A percentile compares a stretch with the other conserved stretches of the same genome.
These are phyloP conservation scores for Claviceps maximensis DNA, from an alignment of 2,329 filamentous ascomycete genomes.

Conservation along the genomic window DNA sequence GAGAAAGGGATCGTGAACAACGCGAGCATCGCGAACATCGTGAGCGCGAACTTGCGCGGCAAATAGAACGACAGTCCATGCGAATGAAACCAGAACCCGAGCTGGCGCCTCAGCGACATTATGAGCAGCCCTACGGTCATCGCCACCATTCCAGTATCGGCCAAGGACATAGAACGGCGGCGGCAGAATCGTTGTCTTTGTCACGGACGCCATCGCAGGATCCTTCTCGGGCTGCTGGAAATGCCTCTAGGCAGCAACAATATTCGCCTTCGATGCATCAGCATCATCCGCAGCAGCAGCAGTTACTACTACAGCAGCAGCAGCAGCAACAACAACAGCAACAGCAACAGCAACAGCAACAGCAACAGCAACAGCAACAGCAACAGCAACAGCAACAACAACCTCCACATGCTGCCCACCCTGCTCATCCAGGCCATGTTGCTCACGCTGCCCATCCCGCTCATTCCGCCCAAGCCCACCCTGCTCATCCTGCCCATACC, in stretches of 20 bases:
- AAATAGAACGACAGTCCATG: constrained; percentile 18
- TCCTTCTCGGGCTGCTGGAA: constrained; percentile 24
- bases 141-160: constrained; percentile 26
- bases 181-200: constrained; percentile 26
- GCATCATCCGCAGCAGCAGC: constrained; percentile 13
- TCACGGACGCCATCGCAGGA: constrained; percentile 29
- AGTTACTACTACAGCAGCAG: not conserved
- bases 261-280: constrained; percentile 19
- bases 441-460: not conserved
- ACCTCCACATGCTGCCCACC: not conserved
- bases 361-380: not conserved
- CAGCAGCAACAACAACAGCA: not conserved
- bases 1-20: constrained; percentile 11
- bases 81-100: constrained; percentile 39
- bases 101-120: constrained; percentile 25
- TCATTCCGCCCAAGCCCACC: not conserved
- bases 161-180: constrained; percentile 17
- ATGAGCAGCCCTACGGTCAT: constrained; percentile 28
- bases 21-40: constrained; percentile 2
- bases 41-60: constrained; percentile 7
- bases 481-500: not conserved
- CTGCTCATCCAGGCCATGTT: constrained; percentile 15
- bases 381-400: not conserved
- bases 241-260: constrained; percentile 14
- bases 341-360: not conserved